Base-by-base conservation (phyloP, 768 basidiomycete genomes). In the Cyclocybe aegerita region DNA sequence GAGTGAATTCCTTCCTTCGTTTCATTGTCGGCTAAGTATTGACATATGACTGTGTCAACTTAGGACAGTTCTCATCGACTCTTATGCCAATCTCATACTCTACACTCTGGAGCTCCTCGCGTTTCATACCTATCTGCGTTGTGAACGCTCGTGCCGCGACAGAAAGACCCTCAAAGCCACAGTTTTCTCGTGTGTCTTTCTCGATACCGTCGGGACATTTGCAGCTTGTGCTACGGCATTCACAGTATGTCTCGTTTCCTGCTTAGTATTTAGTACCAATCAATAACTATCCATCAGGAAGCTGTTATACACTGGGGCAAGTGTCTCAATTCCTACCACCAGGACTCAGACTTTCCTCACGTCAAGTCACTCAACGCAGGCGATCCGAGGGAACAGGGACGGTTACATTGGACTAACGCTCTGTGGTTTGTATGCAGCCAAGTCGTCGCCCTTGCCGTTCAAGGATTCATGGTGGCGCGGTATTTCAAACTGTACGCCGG, bases 381-480 rank as follows among this genome's bases (percentile, higher is more conserved):
- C 12, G 10, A 48, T 15, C 7, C 34, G 3, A 36, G 7, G 4
- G 35, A 11, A 7, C 4, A 39, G 4, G 4, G 34, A n/a, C 7
- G n/a, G 6, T 11, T 14, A n/a, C 11, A 23, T 38, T 48, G 46
- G 46, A 12, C 46, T 5, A 5, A n/a, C 16, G 35, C 33, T 5
- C n/a, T 39, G 17, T n/a, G 7, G 12, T 17, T 39, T 6, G 16
- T 48, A 2, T 16, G 15, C 12, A n/a, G 17, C 29, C 35, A 16
- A 14, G 10, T 48, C 4, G 37, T n/a, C 46, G 29, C 34, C 4
- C 33, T 48, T 30, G 36, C 39, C 7, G 33, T 48, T 6, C 46
- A 48, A 17, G 29, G 10, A 16, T 48, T 48, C 46, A 38, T 48
- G 46, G 35, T 48, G 5, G n/a, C 37, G n/a, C 46, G 46, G 5